phyloP scores from a whole-genome alignment of 768 basidiomycete genomes.

The Strobilomyces confusus region DNA sequence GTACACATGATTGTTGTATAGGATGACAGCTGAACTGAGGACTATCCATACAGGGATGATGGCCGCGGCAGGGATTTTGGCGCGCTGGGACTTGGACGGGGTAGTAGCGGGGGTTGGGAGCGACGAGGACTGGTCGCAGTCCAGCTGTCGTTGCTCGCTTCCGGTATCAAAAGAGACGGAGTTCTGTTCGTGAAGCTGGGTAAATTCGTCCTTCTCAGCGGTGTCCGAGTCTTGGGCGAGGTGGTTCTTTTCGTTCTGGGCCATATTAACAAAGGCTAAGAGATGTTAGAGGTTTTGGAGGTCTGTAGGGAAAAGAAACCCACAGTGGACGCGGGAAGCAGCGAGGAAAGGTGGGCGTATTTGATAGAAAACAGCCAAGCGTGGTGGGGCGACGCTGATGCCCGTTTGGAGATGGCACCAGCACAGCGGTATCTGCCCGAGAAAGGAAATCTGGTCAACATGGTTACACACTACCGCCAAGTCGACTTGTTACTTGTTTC shows the following conservation, averaged over 20 bases:
- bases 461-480: too few species aligned
- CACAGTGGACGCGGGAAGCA: too few species aligned
- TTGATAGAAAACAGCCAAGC: too few species aligned
- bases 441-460: too few species aligned
- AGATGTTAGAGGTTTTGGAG: neutral
- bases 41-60: constrained; percentile 94
- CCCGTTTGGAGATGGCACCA: too few species aligned
- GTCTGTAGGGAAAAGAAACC: neutral
- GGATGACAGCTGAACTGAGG: constrained; percentile 85
- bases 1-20: constrained; percentile 93
- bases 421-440: too few species aligned
- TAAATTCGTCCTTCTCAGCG: constrained; percentile 20
- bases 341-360: too few species aligned
- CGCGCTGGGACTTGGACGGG: constrained; percentile 37
- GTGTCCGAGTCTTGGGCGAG: neutral
- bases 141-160: neutral
- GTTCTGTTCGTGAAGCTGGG: constrained; percentile 16
- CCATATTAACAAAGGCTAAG: constrained; percentile 16
- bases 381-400: too few species aligned
- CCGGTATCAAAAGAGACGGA: neutral
- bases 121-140: constrained; percentile 14
- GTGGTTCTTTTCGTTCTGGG: constrained; percentile 23
- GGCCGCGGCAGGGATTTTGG: constrained; percentile 57
- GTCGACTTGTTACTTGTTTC: too few species aligned
- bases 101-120: constrained; percentile 61